Evolutionary conservation across 1,139 yeast genomes (phyloP).

Genomic region (Arxiozyma bovina): DNA sequence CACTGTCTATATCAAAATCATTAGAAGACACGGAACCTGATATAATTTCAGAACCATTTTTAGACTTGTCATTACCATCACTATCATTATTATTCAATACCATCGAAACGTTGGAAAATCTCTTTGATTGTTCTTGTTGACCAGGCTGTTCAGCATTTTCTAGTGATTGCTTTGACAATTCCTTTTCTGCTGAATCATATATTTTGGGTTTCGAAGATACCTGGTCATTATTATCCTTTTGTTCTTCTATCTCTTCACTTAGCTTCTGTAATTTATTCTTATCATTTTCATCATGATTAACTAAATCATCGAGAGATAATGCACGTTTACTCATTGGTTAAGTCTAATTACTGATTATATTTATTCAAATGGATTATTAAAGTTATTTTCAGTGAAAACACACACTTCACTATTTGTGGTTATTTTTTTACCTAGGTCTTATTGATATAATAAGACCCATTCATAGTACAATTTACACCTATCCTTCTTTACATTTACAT

Average conservation of each 20-base stretch:
- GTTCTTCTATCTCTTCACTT: conserved; percentile 7
- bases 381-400: not conserved
- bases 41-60: not conserved
- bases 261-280: conserved; percentile 14
- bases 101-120: conserved; percentile 4
- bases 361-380: too few relatives aligned
- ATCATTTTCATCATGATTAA: conserved; percentile 28
- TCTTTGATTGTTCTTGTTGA: not conserved
- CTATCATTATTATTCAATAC: not conserved
- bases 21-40: not conserved
- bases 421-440: too few relatives aligned
- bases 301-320: conserved; percentile 29
- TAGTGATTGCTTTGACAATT: not conserved
- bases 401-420: not conserved
- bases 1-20: conserved; percentile 12
- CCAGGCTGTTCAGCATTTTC: not conserved
- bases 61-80: not conserved
- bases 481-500: not conserved
- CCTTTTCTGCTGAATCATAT: not conserved
- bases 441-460: too few relatives aligned
- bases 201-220: conserved; percentile 3
- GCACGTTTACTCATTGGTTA: conserved; percentile 22
- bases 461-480: not conserved
- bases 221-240: conserved; percentile 1
- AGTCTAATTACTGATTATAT: too few relatives aligned